phyloP scores from a whole-genome alignment of 805 yeast genomes.

The Candida nonsorbophila region DNA sequence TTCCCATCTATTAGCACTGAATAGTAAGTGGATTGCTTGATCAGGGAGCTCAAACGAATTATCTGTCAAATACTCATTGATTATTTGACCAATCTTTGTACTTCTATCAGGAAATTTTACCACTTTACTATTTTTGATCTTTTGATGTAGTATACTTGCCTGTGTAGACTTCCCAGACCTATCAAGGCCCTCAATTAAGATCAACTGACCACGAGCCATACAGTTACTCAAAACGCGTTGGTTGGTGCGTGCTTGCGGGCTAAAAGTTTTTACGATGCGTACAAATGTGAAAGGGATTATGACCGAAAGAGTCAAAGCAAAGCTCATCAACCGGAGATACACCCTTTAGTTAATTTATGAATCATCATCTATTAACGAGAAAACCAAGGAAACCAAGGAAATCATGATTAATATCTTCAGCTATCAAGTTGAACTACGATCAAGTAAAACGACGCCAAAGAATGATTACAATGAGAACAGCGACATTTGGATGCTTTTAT shows the following conservation, averaged over 20 bases:
- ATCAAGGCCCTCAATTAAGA: constrained; percentile 89
- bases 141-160: constrained; percentile 27
- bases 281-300: constrained; percentile 39
- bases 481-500: no score
- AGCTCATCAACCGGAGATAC: constrained; percentile 51
- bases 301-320: constrained; percentile 45
- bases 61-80: constrained; percentile 65
- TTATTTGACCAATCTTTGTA: constrained; percentile 75
- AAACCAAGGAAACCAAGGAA: no score
- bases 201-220: constrained; percentile 60
- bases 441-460: constrained; percentile 5
- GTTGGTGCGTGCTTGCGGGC: neutral
- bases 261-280: neutral
- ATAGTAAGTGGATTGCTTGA: constrained; percentile 79
- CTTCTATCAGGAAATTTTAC: constrained; percentile 86
- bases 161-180: constrained; percentile 95
- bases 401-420: constrained; percentile 1
- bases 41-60: constrained; percentile 52
- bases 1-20: constrained; percentile 97
- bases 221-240: no score
- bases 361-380: no score
- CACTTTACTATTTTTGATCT: constrained; percentile 24
- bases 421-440: constrained; percentile 4
- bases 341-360: no score
- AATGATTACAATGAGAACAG: neutral